phyloP scores from a whole-genome alignment of 192 early-diverging fungal genomes.

The Tieghemiomyces parasiticus region DNA sequence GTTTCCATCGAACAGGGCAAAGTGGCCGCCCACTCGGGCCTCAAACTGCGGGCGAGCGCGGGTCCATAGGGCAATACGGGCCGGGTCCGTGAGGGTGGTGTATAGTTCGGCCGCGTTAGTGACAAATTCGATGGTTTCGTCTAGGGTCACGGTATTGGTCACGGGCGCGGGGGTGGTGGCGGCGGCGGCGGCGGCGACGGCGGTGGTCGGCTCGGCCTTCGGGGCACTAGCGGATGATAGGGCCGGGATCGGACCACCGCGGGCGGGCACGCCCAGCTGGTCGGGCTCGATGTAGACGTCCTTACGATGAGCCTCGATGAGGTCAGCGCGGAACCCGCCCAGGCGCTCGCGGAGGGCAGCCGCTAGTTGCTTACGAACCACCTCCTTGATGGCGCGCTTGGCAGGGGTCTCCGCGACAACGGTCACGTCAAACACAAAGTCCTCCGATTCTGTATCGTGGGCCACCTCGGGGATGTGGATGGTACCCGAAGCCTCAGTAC shows the following conservation, averaged over 20 bases:
- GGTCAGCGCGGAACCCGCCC: slow-evolving; percentile 43
- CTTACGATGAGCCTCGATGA: slow-evolving; percentile 57
- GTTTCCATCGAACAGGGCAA: slow-evolving; percentile 78
- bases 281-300: slow-evolving; percentile 65
- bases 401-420: slow-evolving; percentile 25
- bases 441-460: slow-evolving; percentile 73
- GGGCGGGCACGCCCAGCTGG: slow-evolving; percentile 18
- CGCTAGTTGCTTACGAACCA: slow-evolving; percentile 51
- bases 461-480: slow-evolving; percentile 82
- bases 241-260: slow-evolving; percentile 12
- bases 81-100: slow-evolving; percentile 60
- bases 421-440: slow-evolving; percentile 66
- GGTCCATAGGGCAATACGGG: slow-evolving; percentile 65
- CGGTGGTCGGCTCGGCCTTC: not conserved
- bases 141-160: slow-evolving; percentile 47
- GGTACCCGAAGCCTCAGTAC: slow-evolving; percentile 45
- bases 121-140: slow-evolving; percentile 68
- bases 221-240: slow-evolving; percentile 5
- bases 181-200: slow-evolving; percentile 5
- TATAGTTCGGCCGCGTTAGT: slow-evolving; percentile 68
- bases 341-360: slow-evolving; percentile 46
- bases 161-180: slow-evolving; percentile 17
- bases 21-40: slow-evolving; percentile 39
- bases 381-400: slow-evolving; percentile 41
- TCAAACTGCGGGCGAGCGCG: slow-evolving; percentile 49